These are phyloP conservation scores for Xylaria digitata DNA, from an alignment of 2,329 filamentous ascomycete genomes.

Conservation along the genomic window DNA sequence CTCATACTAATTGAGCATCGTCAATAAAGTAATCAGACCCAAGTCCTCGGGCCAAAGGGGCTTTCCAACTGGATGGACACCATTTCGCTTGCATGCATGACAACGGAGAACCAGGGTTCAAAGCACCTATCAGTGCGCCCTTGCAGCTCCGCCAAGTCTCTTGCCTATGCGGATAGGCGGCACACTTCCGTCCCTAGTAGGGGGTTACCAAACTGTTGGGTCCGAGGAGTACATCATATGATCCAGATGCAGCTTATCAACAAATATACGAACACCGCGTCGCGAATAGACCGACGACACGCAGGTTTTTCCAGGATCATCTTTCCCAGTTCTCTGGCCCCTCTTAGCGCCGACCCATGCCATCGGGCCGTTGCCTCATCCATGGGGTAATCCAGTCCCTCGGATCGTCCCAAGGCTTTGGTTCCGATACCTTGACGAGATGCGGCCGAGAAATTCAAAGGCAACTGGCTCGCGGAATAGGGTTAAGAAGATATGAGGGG, in stretches of 20 bases:
- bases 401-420: constrained; percentile 11
- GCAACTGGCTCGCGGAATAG: constrained; percentile 30
- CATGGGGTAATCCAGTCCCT: constrained; percentile 10
- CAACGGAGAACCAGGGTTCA: not conserved
- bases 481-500: not conserved
- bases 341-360: constrained; percentile 10
- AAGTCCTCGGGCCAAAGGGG: constrained; percentile 16
- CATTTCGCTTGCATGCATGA: constrained; percentile 15
- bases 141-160: not conserved
- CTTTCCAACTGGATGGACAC: not conserved
- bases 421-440: not conserved
- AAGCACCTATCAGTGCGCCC: not conserved
- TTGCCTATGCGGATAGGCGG: not conserved
- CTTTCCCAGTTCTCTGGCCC: constrained; percentile 1
- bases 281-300: constrained; percentile 5
- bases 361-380: constrained; percentile 6
- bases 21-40: constrained; percentile 16
- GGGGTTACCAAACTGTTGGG: constrained; percentile 24
- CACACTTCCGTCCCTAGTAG: constrained; percentile 10
- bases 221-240: not conserved
- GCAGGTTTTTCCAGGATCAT: not conserved
- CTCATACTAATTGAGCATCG: not conserved
- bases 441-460: constrained; percentile 3
- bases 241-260: constrained; percentile 11
- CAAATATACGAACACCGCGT: constrained; percentile 19